phyloP scores from a whole-genome alignment of 2,329 filamentous ascomycete genomes.

The Nigrospora sphaerica region DNA sequence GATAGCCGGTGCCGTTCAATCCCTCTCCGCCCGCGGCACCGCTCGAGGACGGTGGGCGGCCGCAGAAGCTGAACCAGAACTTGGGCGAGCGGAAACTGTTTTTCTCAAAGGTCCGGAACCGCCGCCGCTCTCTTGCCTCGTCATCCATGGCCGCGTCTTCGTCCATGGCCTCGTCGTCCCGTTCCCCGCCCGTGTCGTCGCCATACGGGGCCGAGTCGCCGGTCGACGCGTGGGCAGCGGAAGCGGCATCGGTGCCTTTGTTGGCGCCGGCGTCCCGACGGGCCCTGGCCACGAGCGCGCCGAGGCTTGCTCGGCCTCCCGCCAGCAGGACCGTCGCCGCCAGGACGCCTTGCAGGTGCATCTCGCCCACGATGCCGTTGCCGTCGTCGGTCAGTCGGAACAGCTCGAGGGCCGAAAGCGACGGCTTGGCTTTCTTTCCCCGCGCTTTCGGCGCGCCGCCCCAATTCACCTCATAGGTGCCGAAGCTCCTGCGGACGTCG shows the following conservation, averaged over 20 bases:
- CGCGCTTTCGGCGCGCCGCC: conserved; percentile 1
- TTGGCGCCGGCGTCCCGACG: not conserved
- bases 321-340: conserved; percentile 11
- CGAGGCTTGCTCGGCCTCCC: conserved; percentile 10
- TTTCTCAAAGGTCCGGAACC: conserved; percentile 13
- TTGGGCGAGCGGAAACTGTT: conserved; percentile 16
- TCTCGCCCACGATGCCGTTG: conserved; percentile 9
- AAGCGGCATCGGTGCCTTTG: not conserved
- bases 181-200: not conserved
- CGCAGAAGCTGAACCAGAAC: conserved; percentile 15
- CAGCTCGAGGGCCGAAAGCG: conserved; percentile 9
- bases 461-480: conserved; percentile 11
- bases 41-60: not conserved
- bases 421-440: not conserved
- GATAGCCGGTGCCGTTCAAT: conserved; percentile 11
- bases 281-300: too few relatives aligned
- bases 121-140: conserved; percentile 1
- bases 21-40: not conserved
- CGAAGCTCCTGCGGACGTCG: conserved; percentile 11
- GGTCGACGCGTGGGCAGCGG: not conserved
- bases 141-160: not conserved
- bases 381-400: conserved; percentile 12
- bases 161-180: conserved; percentile 3
- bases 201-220: not conserved
- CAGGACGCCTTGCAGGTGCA: conserved; percentile 2